phyloP scores from a whole-genome alignment of 495 filamentous ascomycete genomes.

The Darksidea phi region DNA sequence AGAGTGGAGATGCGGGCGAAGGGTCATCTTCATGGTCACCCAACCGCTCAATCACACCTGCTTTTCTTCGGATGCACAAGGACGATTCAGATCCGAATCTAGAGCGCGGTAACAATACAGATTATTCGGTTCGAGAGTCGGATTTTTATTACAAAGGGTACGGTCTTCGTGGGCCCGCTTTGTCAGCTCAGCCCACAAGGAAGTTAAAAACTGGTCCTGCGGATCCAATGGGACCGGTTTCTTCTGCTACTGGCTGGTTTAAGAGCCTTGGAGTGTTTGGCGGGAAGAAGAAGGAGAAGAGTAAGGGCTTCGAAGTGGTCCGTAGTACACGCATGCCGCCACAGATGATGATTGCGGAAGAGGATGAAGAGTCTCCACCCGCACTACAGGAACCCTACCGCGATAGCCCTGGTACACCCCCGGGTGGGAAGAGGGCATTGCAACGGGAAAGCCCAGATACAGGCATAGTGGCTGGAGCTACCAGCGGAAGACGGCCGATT shows the following conservation, averaged over 20 bases:
- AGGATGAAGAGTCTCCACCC: conserved; percentile 33
- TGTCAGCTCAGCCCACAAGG: conserved; percentile 75
- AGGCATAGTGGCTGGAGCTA: conserved; percentile 20
- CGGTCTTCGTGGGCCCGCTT: conserved; percentile 76
- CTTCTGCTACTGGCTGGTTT: conserved; percentile 86
- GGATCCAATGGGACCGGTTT: conserved; percentile 87
- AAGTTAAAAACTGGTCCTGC: conserved; percentile 91
- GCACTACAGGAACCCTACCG: conserved; percentile 35
- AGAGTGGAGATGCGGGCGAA: conserved; percentile 48
- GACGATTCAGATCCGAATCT: conserved; percentile 54
- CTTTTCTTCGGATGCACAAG: conserved; percentile 44
- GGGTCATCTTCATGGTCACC: conserved; percentile 54
- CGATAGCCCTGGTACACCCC: conserved; percentile 32
- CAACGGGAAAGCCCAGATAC: conserved; percentile 41
- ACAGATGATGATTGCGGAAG: conserved; percentile 38
- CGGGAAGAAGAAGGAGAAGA: conserved; percentile 81
- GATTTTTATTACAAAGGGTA: conserved; percentile 99
- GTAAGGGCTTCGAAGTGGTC: conserved; percentile 95
- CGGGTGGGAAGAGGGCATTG: background rate
- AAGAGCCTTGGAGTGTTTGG: conserved; percentile 62
- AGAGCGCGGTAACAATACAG: conserved; percentile 58
- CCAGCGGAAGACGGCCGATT: conserved; percentile 9
- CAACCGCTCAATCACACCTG: conserved; percentile 48
- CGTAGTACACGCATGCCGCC: conserved; percentile 70
- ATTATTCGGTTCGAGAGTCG: conserved; percentile 88